These are phyloP conservation scores for Curvularia sp. DNA, from an alignment of 2,329 filamentous ascomycete species.

Conservation along the genomic window DNA sequence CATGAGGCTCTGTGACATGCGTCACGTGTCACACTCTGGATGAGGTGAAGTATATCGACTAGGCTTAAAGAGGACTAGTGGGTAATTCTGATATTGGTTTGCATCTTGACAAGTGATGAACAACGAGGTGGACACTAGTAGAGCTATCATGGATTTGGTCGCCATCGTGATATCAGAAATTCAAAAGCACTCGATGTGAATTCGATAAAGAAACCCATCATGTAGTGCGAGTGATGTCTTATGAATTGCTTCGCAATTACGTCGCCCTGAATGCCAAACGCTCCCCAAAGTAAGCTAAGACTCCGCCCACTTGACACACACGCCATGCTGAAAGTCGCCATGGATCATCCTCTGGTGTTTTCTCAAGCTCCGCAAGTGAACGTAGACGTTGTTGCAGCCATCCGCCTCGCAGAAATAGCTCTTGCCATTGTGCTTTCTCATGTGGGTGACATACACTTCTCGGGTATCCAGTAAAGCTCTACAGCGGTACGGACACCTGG, in stretches of 20 bases:
- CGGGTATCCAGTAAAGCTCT: not conserved
- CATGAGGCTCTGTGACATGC: not conserved
- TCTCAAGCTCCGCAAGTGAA: not conserved
- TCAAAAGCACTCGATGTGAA: not conserved
- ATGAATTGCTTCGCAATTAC: not conserved
- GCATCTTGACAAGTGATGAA: not conserved
- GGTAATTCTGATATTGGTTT: not conserved
- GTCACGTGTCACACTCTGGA: not conserved
- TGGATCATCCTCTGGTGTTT: not conserved
- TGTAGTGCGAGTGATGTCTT: not conserved
- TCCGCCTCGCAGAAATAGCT: not conserved
- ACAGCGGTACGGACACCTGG: not conserved
- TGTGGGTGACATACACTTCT: not conserved
- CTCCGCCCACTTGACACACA: not conserved
- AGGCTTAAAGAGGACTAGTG: not conserved
- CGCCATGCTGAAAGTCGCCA: not conserved
- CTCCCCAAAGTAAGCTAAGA: not conserved
- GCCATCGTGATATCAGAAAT: not conserved
- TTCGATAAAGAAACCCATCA: not conserved
- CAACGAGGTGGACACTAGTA: not conserved
- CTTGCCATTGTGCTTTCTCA: not conserved
- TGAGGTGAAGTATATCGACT: not conserved
- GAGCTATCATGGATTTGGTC: not conserved
- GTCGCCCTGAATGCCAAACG: not conserved
- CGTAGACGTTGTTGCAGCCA: not conserved